These are phyloP conservation scores for Russula vinacea DNA, from an alignment of 768 basidiomycete genomes.

Conservation along the genomic window DNA sequence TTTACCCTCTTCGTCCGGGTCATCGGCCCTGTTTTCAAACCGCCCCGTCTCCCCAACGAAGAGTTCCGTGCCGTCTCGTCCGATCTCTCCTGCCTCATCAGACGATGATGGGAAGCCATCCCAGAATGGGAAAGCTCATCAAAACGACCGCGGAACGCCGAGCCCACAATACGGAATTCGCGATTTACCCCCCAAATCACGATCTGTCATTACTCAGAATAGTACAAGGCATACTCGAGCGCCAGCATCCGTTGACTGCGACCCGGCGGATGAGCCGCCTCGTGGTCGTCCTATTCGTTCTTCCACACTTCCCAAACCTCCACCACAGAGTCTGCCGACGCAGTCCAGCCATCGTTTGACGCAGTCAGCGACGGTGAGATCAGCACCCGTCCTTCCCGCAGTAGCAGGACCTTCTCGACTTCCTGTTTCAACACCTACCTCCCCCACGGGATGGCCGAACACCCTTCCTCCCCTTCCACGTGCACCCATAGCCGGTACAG, in stretches of 20 bases:
- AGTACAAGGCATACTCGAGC: conserved; percentile 15
- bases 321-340: neutral
- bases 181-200: conserved; percentile 28
- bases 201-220: conserved; percentile 25
- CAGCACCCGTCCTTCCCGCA: conserved; percentile 3
- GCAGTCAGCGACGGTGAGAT: conserved; percentile 22
- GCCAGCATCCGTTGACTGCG: conserved; percentile 19
- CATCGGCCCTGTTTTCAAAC: conserved; percentile 14
- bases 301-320: conserved; percentile 24
- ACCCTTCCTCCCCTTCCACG: conserved; percentile 26
- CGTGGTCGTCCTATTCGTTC: conserved; percentile 26
- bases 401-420: conserved; percentile 11
- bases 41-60: conserved; percentile 20
- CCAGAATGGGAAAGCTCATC: conserved; percentile 15
- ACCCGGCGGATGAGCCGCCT: conserved; percentile 9
- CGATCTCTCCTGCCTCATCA: conserved; percentile 26
- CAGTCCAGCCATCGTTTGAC: conserved; percentile 23
- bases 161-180: conserved; percentile 31
- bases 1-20: conserved; percentile 7
- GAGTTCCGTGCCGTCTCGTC: conserved; percentile 14
- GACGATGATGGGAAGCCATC: conserved; percentile 21
- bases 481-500: conserved; percentile 10
- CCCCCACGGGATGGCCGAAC: conserved; percentile 26
- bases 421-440: conserved; percentile 24
- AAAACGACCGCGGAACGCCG: conserved; percentile 17